Evolutionary conservation across 768 basidiomycete species (phyloP).

Genomic region (Naganishia onofrii): DNA sequence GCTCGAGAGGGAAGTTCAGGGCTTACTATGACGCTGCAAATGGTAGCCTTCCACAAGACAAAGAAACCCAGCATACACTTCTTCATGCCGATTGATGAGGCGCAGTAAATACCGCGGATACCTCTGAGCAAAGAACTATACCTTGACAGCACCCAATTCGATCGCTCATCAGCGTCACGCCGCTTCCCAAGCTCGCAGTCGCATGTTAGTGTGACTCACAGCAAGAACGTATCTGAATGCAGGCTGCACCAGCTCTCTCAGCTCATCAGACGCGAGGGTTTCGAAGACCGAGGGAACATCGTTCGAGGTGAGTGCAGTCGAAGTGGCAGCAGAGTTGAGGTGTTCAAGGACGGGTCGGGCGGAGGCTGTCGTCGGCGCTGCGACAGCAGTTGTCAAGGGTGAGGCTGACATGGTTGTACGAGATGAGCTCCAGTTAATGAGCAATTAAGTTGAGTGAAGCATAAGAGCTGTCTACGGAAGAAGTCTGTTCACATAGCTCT

Average conservation of each 20-base stretch:
- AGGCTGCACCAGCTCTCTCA: conserved; percentile 85
- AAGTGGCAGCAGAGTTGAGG: conserved; percentile 14
- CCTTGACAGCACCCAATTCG: not conserved
- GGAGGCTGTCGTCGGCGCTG: conserved; percentile 12
- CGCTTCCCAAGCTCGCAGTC: not conserved
- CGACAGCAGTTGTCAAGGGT: not conserved
- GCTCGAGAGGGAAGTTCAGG: not conserved
- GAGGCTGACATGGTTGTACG: not conserved
- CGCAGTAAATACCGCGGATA: conserved; percentile 89
- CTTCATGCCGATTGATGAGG: conserved; percentile 91
- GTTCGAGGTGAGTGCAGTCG: conserved; percentile 25
- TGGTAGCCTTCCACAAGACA: conserved; percentile 86
- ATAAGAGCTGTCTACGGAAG: not conserved
- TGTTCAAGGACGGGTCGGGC: conserved; percentile 14
- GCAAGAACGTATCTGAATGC: conserved; percentile 90
- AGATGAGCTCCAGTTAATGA: too few species aligned
- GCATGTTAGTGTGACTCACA: conserved; percentile 56
- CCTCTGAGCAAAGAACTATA: conserved; percentile 88
- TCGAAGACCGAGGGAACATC: conserved; percentile 65
- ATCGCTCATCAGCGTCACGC: not conserved
- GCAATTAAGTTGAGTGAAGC: too few species aligned
- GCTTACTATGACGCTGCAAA: conserved; percentile 75
- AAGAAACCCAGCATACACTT: conserved; percentile 87
- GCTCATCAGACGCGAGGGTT: conserved; percentile 87
- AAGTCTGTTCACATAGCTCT: not conserved